Percentiles rank a stretch among this genome's conserved stretches.
Conservation (phyloP, 2,329 filamentous ascomycete species). For the Blumeriella jaapii region DNA sequence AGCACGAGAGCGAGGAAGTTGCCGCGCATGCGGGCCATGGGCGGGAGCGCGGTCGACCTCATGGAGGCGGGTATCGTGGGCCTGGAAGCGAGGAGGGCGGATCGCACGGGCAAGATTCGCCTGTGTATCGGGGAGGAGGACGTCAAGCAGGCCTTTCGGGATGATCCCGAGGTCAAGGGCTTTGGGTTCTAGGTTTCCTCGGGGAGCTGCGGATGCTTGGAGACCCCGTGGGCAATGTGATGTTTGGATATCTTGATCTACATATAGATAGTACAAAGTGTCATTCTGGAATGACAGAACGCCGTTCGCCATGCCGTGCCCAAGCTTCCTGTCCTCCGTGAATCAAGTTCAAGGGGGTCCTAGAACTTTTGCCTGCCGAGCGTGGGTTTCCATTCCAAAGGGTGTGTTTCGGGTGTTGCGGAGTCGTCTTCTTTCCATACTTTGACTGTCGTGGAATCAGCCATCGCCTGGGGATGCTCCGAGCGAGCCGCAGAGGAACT, state of each 20-base stretch:
- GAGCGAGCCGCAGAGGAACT: conserved; percentile 27
- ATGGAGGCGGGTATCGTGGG: conserved; percentile 81
- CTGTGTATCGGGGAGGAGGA: conserved; percentile 85
- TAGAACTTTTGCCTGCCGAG: conserved; percentile 67
- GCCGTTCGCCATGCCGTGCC: conserved; percentile 22
- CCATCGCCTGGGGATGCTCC: neutral
- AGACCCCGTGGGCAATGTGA: too few relatives aligned
- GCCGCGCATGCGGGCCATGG: conserved; percentile 47
- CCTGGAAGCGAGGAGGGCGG: conserved; percentile 67
- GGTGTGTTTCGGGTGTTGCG: conserved; percentile 84
- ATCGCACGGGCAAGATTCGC: conserved; percentile 77
- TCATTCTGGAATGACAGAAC: conserved; percentile 4
- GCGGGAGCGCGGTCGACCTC: conserved; percentile 67
- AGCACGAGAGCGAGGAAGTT: conserved; percentile 12
- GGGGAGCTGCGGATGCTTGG: neutral
- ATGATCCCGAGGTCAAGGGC: conserved; percentile 73
- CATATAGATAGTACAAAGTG: conserved; percentile 6
- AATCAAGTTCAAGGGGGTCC: conserved; percentile 5
- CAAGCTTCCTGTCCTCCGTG: neutral
- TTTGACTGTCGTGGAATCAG: conserved; percentile 49
- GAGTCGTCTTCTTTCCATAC: conserved; percentile 91
- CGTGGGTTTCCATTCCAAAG: conserved; percentile 82
- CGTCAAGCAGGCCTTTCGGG: conserved; percentile 73
- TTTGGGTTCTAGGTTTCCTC: conserved; percentile 22
- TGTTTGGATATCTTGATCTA: too few relatives aligned